A percentile compares a stretch with the other conserved stretches of the same genome.
Conservation (phyloP, 352 stramenopile species). For the Nothophytophthora sp. region DNA sequence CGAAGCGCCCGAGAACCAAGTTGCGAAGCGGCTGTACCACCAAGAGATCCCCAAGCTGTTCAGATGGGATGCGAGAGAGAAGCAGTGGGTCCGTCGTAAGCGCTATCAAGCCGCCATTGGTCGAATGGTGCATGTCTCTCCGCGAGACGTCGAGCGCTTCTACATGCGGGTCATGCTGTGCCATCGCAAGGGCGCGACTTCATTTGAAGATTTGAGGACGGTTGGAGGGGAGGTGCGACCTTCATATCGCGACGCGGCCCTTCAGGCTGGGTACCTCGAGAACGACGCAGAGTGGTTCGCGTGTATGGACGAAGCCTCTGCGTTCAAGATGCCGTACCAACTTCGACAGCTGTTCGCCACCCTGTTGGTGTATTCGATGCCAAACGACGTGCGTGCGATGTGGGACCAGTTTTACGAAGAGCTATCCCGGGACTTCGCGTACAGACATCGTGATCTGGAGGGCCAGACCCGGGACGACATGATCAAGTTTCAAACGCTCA, state of each 20-base stretch:
- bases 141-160: slow-evolving; percentile 19
- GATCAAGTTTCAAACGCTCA: slow-evolving; percentile 10
- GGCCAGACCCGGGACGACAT: neutral
- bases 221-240: slow-evolving; percentile 8
- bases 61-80: slow-evolving; percentile 7
- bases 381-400: slow-evolving; percentile 3
- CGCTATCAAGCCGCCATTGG: slow-evolving; percentile 9
- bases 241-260: slow-evolving; percentile 19
- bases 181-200: slow-evolving; percentile 16
- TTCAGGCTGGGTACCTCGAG: slow-evolving; percentile 13
- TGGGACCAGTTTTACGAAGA: slow-evolving; percentile 17
- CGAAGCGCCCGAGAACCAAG: slow-evolving; percentile 1
- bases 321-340: slow-evolving; percentile 25
- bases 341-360: slow-evolving; percentile 32
- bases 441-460: neutral
- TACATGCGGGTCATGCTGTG: slow-evolving; percentile 26
- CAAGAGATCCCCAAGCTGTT: slow-evolving; percentile 17
- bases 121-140: slow-evolving; percentile 18
- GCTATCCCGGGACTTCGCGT: slow-evolving; percentile 8
- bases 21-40: slow-evolving; percentile 5
- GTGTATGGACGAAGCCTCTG: slow-evolving; percentile 12
- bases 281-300: slow-evolving; percentile 19
- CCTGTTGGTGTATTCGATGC: slow-evolving; percentile 21
- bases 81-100: slow-evolving; percentile 18
- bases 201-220: slow-evolving; percentile 21